Base-by-base conservation (phyloP, 2,329 filamentous ascomycete genomes). In the Trichophyton equinum region DNA sequence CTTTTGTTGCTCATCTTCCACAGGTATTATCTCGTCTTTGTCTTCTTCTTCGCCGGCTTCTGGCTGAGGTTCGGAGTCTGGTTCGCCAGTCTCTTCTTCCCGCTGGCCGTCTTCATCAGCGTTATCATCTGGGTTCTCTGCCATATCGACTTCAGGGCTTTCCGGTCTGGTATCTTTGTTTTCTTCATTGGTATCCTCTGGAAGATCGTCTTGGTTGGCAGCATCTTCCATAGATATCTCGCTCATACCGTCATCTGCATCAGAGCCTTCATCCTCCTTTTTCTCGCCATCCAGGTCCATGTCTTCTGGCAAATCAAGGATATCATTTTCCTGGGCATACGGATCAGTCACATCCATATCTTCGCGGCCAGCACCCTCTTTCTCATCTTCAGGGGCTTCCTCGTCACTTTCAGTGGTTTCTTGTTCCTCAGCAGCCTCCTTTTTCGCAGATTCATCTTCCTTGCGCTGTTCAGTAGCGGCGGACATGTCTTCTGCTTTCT, bases 291-390 rank as follows among this genome's bases (percentile, higher is more conserved):
- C 87, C 60, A 94, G 81, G 61, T 95, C 85, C 79, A 96, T 87
- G 65, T 96, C 89, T 47, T 96, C 91, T 0, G 91, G 91, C 22
- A 96, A 78, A 53, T 91, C 90, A 62, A 96, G 78, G 1, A 86
- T 85, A 63, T 95, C 85, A 67, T 90, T 86, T 70, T 96, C 87
- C 66, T 92, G 83, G 1, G 89, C 83, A 67, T 92, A 86, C 58
- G 90, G 86, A 71, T 89, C 85, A 62, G 83, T 81, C 62, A 82
- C 79, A 70, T 88, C 84, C 59, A 77, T 77, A 59, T 87, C 82
- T 62, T 91, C 67, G 78, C 80, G 72, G 80, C 80, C 83, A 18
- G 79, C 77, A 27, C 81, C 84, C 33, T 84, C 82, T 47, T 83
- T 82, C 63, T 88, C 85, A 44, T 83, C 80, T 22, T 81, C 76